Conservation (phyloP, 106 monocot genomes). For the Acorus gramineus region DNA sequence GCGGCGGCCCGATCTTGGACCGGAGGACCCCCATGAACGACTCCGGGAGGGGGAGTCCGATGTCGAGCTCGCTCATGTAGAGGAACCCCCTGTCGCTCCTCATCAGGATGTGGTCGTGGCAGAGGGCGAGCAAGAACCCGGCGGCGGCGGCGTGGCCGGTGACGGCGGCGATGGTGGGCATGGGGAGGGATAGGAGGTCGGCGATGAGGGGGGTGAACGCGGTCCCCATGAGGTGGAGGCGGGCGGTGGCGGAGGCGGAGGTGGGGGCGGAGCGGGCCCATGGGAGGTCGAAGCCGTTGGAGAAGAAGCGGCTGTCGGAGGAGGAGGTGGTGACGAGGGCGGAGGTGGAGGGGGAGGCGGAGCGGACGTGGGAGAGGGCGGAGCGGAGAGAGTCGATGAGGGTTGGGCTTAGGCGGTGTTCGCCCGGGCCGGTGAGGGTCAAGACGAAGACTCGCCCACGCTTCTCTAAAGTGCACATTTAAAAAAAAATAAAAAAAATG, state of each 20-base stretch:
- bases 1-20: constrained; percentile 29
- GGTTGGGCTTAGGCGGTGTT: constrained; percentile 48
- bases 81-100: constrained; percentile 39
- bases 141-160: constrained; percentile 61
- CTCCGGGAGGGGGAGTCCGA: constrained; percentile 19
- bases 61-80: constrained; percentile 54
- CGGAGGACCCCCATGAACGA: constrained; percentile 31
- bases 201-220: constrained; percentile 25
- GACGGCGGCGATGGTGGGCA: constrained; percentile 58
- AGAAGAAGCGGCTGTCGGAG: constrained; percentile 58
- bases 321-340: constrained; percentile 38
- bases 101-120: constrained; percentile 46
- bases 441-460: constrained; percentile 55
- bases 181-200: constrained; percentile 50
- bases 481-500: too few relatives aligned
- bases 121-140: constrained; percentile 43
- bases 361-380: constrained; percentile 35
- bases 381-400: constrained; percentile 24
- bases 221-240: constrained; percentile 21
- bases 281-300: constrained; percentile 71
- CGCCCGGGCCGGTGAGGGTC: constrained; percentile 49
- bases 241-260: constrained; percentile 12
- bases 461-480: constrained; percentile 58
- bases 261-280: constrained; percentile 33
- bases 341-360: constrained; percentile 12